Percentiles rank a stretch among this genome's conserved stretches.
These are phyloP conservation scores for Hsuehochloa calcarea DNA, from an alignment of 176 grass and related monocot genomes.

Conservation along the genomic window DNA sequence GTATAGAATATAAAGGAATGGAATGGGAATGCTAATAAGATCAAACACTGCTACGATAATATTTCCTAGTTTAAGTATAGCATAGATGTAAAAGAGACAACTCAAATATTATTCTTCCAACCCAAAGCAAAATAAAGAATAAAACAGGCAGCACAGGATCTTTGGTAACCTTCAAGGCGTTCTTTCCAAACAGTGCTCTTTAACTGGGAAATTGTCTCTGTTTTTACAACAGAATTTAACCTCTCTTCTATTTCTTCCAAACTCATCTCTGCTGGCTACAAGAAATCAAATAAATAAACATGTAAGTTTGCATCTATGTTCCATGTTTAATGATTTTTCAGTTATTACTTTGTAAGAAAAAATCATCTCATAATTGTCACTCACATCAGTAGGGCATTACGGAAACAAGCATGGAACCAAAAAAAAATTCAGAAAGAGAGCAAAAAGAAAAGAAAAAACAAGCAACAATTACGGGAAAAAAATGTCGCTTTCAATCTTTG, in stretches of 20 bases:
- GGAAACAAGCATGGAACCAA: slow-evolving; percentile 47
- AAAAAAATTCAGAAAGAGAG: slow-evolving; percentile 39
- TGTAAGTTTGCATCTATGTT: background rate
- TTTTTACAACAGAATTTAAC: slow-evolving; percentile 70
- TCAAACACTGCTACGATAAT: background rate
- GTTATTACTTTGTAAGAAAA: background rate
- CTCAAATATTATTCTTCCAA: background rate
- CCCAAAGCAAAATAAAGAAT: slow-evolving; percentile 29
- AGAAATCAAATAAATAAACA: slow-evolving; percentile 39
- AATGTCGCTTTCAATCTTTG: slow-evolving; percentile 73
- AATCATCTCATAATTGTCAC: background rate
- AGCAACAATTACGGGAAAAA: slow-evolving; percentile 48
- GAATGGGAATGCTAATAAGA: background rate
- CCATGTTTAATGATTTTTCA: background rate
- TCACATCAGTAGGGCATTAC: background rate
- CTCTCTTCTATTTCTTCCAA: slow-evolving; percentile 95
- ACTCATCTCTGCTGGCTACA: slow-evolving; percentile 94
- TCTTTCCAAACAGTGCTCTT: slow-evolving; percentile 99
- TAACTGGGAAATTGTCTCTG: slow-evolving; percentile 73
- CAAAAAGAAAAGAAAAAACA: slow-evolving; percentile 33
- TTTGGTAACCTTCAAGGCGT: slow-evolving; percentile 76
- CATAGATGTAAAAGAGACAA: background rate
- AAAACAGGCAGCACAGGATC: background rate
- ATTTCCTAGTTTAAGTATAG: background rate
- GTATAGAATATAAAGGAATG: background rate